A percentile compares a stretch with the other conserved stretches of the same genome.
Evolutionary conservation across 768 basidiomycete genomes (phyloP).

Genomic region (Coprinopsis strossmayeri): DNA sequence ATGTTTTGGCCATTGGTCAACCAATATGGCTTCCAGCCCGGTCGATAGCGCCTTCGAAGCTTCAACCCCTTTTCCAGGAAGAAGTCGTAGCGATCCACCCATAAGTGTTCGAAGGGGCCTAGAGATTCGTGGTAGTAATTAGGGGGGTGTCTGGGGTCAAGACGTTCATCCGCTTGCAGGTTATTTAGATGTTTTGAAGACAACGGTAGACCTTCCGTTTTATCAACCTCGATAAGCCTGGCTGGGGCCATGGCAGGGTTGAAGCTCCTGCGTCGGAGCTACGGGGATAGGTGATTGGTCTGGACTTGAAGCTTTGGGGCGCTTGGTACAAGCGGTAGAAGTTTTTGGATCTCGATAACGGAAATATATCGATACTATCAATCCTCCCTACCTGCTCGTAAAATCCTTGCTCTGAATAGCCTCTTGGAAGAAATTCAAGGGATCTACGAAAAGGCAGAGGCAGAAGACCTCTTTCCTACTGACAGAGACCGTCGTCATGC

Average conservation of each 20-base stretch:
- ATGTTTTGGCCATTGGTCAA: conserved; percentile 18
- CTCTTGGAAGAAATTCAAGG: background rate
- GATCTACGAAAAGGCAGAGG: background rate
- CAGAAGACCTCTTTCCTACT: background rate
- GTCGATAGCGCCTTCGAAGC: conserved; percentile 22
- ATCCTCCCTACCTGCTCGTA: background rate
- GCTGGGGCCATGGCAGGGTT: no score
- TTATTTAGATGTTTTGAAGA: no score
- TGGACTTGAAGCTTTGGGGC: background rate
- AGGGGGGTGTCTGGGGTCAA: background rate
- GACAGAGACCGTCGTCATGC: background rate
- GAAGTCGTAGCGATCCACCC: conserved; percentile 22
- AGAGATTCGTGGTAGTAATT: conserved; percentile 18
- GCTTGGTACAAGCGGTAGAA: background rate
- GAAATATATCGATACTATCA: background rate
- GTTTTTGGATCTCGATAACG: no score
- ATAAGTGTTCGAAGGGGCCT: conserved; percentile 20
- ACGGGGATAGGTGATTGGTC: no score
- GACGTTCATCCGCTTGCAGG: no score
- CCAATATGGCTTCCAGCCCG: conserved; percentile 19
- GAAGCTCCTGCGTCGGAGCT: no score
- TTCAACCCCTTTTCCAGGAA: conserved; percentile 20
- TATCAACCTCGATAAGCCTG: no score
- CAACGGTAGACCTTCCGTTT: no score
- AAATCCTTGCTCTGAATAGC: background rate